A percentile compares a stretch with the other conserved stretches of the same genome.
Evolutionary conservation across 805 yeast genomes (phyloP).

Genomic region (Suhomyces prunicola): DNA sequence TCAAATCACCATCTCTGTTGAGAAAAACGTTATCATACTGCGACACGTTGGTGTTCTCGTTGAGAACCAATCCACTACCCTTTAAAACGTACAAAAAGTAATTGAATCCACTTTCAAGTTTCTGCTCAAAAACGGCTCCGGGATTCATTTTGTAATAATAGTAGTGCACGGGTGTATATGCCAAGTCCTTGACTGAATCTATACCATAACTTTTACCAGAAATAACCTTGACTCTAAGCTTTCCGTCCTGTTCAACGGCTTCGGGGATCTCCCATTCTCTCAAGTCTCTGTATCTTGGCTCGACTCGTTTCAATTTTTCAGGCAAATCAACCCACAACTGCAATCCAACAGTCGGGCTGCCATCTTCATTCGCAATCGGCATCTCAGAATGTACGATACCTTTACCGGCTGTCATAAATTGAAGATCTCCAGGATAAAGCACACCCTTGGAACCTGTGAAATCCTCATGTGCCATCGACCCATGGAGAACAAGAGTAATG

Average conservation of each 20-base stretch:
- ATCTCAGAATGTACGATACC: slow-evolving; percentile 87
- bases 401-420: slow-evolving; percentile 91
- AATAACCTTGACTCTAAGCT: slow-evolving; percentile 65
- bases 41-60: slow-evolving; percentile 38
- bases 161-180: slow-evolving; percentile 77
- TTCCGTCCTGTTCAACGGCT: slow-evolving; percentile 58
- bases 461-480: slow-evolving; percentile 77
- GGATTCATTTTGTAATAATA: slow-evolving; percentile 65
- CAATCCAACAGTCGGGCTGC: slow-evolving; percentile 56
- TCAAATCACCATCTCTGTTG: slow-evolving; percentile 60
- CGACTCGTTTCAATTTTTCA: slow-evolving; percentile 52
- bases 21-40: slow-evolving; percentile 58
- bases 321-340: slow-evolving; percentile 91
- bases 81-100: slow-evolving; percentile 65
- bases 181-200: slow-evolving; percentile 66
- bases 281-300: slow-evolving; percentile 78
- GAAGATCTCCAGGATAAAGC: slow-evolving; percentile 77
- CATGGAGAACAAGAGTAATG: slow-evolving; percentile 63
- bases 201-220: slow-evolving; percentile 76
- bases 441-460: slow-evolving; percentile 81
- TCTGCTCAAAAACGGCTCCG: slow-evolving; percentile 62
- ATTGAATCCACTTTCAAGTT: slow-evolving; percentile 58
- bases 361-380: slow-evolving; percentile 57
- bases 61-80: slow-evolving; percentile 52
- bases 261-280: slow-evolving; percentile 67